Percentiles rank a stretch among this genome's conserved stretches.
phyloP scores from a whole-genome alignment of 2,329 filamentous ascomycete species.

The Epichloe glyceriae region DNA sequence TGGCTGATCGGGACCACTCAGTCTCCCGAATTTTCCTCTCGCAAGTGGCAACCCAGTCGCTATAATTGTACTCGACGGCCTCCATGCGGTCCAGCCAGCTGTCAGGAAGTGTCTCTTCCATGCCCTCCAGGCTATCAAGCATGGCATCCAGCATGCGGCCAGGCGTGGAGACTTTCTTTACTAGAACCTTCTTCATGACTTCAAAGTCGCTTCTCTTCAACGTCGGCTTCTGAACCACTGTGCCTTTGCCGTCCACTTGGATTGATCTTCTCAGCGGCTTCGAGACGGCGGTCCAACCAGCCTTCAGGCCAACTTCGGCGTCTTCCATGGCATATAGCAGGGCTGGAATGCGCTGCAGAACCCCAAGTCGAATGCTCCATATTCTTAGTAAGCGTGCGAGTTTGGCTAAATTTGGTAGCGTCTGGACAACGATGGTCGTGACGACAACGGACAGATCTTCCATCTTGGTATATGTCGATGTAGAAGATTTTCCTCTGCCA shows the following conservation, averaged over 20 bases:
- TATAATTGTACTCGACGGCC: slow-evolving; percentile 61
- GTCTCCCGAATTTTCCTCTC: slow-evolving; percentile 61
- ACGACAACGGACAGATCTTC: slow-evolving; percentile 85
- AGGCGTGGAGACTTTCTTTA: slow-evolving; percentile 54
- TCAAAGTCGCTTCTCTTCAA: slow-evolving; percentile 36
- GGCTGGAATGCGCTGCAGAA: slow-evolving; percentile 60
- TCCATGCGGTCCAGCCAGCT: slow-evolving; percentile 83
- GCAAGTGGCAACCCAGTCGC: slow-evolving; percentile 67
- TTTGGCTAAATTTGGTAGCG: slow-evolving; percentile 67
- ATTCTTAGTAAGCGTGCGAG: slow-evolving; percentile 59
- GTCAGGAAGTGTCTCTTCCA: slow-evolving; percentile 72
- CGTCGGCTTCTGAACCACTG: slow-evolving; percentile 10
- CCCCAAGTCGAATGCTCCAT: slow-evolving; percentile 66
- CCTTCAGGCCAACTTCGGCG: slow-evolving; percentile 49
- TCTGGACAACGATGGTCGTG: slow-evolving; percentile 82
- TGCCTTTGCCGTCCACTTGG: slow-evolving; percentile 7
- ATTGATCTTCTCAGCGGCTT: slow-evolving; percentile 12
- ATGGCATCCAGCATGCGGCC: slow-evolving; percentile 70
- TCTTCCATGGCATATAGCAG: slow-evolving; percentile 55
- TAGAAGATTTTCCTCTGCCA: slow-evolving; percentile 23
- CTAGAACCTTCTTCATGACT: slow-evolving; percentile 50
- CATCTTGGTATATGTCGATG: slow-evolving; percentile 53
- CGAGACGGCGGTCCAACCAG: slow-evolving; percentile 52
- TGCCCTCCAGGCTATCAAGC: slow-evolving; percentile 75
- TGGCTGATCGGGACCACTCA: slow-evolving; percentile 29